Base-by-base conservation (phyloP, 192 early-diverging fungal genomes). In the Coemansia sp. region DNA sequence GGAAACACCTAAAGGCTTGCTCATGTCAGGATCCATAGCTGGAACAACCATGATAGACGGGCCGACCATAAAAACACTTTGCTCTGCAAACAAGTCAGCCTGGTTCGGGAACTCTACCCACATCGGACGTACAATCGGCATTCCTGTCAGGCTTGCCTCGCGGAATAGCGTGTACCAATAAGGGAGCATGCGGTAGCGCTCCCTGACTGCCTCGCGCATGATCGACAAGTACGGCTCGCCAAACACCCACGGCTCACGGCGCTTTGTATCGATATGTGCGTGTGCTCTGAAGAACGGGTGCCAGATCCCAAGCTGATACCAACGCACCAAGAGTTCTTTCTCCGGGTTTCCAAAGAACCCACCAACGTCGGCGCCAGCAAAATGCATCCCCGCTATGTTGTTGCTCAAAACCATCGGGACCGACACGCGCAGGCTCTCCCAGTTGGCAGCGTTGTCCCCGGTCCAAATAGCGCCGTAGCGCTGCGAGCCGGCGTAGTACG, bases 231-330 rank as follows among this genome's bases (percentile, higher is more conserved):
- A 89, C 1, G 91, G 90, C 68, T 97, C 95, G 38, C 92, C 94
- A 79, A 93, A 87, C 22, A 98, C 65, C 92, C 95, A 99, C 8
- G 97, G 97, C 71, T 99, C 97, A 38, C 95, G 89, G 34, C 97
- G 90, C 72, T 94, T 96, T 25, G 95, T 94, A 78, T 98, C 95
- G 59, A 98, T 91, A 74, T 99, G 95, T 4, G 97, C 94, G 74
- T 99, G 97, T 3, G 88, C 97, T 32, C 97, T 89, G 87, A 97
- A 94, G 79, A 99, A 99, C 11, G 97, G 97, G 63, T 98, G 93
- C 80, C 91, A 95, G 34, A 90, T 88, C 10, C 87, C 97, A 13
- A 90, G 84, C 83, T 99, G 97, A 76, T 97, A 99, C 97, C 97
- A 99, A n/a, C 97, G 90, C 14, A 89, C 78, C 59, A 97, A 81